A percentile compares a stretch with the other conserved stretches of the same genome.
Conservation (phyloP, 1,139 yeast species). For the Geotrichum reessii region DNA sequence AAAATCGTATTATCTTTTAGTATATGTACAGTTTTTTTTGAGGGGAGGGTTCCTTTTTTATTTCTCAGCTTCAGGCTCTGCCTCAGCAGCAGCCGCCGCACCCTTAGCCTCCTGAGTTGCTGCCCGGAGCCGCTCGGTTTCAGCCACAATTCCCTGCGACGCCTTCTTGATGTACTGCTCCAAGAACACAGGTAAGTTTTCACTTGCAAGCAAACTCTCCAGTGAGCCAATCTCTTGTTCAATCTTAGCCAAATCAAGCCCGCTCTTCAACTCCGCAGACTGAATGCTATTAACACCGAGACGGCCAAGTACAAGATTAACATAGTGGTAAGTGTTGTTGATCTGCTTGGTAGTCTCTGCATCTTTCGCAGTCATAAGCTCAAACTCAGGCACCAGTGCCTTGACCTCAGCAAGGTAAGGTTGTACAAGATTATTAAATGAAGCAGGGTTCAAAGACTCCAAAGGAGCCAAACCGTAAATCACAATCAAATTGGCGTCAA, state of each 20-base stretch:
- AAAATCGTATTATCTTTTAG: neutral
- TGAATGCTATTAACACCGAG: slow-evolving; percentile 13
- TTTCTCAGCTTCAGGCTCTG: neutral
- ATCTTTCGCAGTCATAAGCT: slow-evolving; percentile 3
- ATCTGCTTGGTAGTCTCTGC: slow-evolving; percentile 1
- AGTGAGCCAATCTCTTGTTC: slow-evolving; percentile 6
- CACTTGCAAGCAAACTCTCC: slow-evolving; percentile 2
- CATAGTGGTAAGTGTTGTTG: slow-evolving; percentile 12
- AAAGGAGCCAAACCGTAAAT: slow-evolving; percentile 17
- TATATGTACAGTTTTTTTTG: slow-evolving; percentile 4
- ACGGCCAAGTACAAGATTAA: slow-evolving; percentile 14
- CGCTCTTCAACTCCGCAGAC: slow-evolving; percentile 2
- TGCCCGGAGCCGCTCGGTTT: slow-evolving; percentile 9
- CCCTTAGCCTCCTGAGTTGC: neutral
- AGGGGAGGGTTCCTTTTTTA: neutral
- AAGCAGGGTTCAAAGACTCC: slow-evolving; percentile 4
- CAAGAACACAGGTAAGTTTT: slow-evolving; percentile 8
- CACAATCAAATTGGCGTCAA: slow-evolving; percentile 15
- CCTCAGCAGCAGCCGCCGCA: neutral
- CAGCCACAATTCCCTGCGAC: slow-evolving; percentile 14
- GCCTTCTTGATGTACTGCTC: slow-evolving; percentile 18
- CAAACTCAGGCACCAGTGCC: neutral
- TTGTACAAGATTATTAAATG: neutral
- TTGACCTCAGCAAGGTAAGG: slow-evolving; percentile 4
- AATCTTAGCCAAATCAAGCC: slow-evolving; percentile 10